Evolutionary conservation across 1,139 yeast species (phyloP).

Genomic region (Blastobotrys persicus): DNA sequence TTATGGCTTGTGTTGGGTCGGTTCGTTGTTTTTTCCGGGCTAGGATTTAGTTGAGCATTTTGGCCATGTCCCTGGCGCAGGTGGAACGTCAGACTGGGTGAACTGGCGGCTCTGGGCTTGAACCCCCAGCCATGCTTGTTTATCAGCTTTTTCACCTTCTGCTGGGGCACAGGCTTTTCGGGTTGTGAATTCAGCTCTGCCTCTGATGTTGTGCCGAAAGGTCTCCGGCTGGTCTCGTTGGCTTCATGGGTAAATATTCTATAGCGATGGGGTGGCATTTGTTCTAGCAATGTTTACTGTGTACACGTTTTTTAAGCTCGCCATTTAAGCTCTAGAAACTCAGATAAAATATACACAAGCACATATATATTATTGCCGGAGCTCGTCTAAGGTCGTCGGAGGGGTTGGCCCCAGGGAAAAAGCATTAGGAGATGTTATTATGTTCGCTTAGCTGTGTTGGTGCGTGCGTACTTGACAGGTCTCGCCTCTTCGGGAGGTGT

Average conservation of each 20-base stretch:
- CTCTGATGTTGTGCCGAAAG: slow-evolving; percentile 12
- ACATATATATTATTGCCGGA: no score
- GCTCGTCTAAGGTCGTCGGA: no score
- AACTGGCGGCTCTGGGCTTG: slow-evolving; percentile 13
- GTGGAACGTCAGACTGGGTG: neutral
- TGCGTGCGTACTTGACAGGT: slow-evolving; percentile 18
- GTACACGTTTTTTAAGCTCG: no score
- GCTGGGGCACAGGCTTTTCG: slow-evolving; percentile 4
- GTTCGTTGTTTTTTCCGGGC: neutral
- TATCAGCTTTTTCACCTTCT: slow-evolving; percentile 10
- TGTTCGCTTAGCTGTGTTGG: neutral
- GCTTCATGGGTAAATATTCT: slow-evolving; percentile 7
- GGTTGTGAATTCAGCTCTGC: slow-evolving; percentile 15
- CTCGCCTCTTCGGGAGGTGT: slow-evolving; percentile 67
- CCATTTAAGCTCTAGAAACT: neutral
- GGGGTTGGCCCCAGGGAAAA: no score
- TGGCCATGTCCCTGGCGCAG: neutral
- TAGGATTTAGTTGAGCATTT: neutral
- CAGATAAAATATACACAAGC: no score
- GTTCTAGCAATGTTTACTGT: neutral
- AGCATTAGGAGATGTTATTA: neutral
- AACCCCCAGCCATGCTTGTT: slow-evolving; percentile 14
- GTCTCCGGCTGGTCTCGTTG: slow-evolving; percentile 6
- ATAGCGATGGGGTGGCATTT: slow-evolving; percentile 9
- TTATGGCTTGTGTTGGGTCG: neutral